phyloP scores from a whole-genome alignment of 2,329 filamentous ascomycete genomes.

The Colletotrichum sp. region DNA sequence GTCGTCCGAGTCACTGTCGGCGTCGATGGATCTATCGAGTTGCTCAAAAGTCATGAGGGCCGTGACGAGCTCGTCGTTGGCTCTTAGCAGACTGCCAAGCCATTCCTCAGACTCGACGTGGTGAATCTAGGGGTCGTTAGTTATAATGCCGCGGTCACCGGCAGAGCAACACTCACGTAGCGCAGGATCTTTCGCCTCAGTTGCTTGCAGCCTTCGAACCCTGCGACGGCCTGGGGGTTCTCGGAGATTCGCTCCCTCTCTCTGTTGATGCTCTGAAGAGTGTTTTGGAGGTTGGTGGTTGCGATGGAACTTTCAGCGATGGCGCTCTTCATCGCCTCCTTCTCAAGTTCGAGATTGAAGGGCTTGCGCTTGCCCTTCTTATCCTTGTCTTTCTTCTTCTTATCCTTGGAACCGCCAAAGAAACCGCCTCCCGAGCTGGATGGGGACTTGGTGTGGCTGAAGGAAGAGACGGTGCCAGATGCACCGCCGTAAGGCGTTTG shows the following conservation, averaged over 20 bases:
- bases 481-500: constrained; percentile 27
- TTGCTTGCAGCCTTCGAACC: constrained; percentile 86
- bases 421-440: constrained; percentile 41
- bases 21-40: constrained; percentile 83
- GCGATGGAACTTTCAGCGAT: constrained; percentile 90
- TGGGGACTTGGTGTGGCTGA: constrained; percentile 41
- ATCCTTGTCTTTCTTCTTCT: constrained; percentile 54
- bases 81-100: constrained; percentile 87
- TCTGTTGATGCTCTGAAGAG: constrained; percentile 87
- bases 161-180: constrained; percentile 60
- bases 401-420: constrained; percentile 51
- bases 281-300: constrained; percentile 88
- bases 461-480: constrained; percentile 15
- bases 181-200: constrained; percentile 84
- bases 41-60: constrained; percentile 95
- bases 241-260: constrained; percentile 88
- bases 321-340: constrained; percentile 83
- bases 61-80: constrained; percentile 94
- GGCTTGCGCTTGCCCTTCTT: constrained; percentile 64
- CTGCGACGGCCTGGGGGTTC: constrained; percentile 74
- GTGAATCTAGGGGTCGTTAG: constrained; percentile 69
- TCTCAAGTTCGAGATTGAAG: constrained; percentile 88
- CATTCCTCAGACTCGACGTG: constrained; percentile 90
- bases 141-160: not conserved
- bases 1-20: constrained; percentile 74